Evolutionary conservation across 441 rosid species (phyloP), one percentile per base, ranked within the genome.

Genomic region (Brassica balearica): DNA sequence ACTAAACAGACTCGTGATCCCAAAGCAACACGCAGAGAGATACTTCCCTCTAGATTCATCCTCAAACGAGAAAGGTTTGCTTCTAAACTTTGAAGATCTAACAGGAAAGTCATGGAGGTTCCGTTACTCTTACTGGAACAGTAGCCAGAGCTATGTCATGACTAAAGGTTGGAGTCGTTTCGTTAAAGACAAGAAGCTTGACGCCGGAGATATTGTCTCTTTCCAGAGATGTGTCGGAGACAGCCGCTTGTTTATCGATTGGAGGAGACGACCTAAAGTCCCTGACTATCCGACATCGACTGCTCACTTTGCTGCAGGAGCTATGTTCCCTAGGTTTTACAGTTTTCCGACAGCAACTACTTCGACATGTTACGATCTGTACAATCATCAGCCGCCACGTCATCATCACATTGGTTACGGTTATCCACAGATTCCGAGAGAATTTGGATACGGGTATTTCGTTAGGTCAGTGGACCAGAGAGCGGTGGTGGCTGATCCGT

Each of bases 121-220:
- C 85, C 87, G 99, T 43, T 95, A 95, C 88, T 93, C 97, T 20
- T 95, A 95, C 68, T 95, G 99, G 99, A 95, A 93, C 73, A 92
- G 97, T 75, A 95, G 99, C 80, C 99, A 93, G 82, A 93, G 99
- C 91, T 95, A 93, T 70, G 99, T 95, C 43, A 95, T 95, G 96
- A 95, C 99, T 20, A 95, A 95, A 86, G 99, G 99, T 1, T 95
- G 99, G 99, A 95, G 98, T 82, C 90, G 99, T 34, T 95, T 95
- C 65, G 99, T 95, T n/a, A 95, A 95, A 87, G 99, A 95, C 75
- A 95, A 95, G 67, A 92, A 91, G 83, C 98, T 95, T 2, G 92
- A 91, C 32, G 97, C 98, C 3, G 99, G 98, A 0, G 99, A 95
- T 77, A 81, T 86, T 38, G 98, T 95, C 67, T 95, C 98, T 23